These are phyloP conservation scores for Linderina pennispora DNA, from an alignment of 192 early-diverging fungal species.

Conservation along the genomic window DNA sequence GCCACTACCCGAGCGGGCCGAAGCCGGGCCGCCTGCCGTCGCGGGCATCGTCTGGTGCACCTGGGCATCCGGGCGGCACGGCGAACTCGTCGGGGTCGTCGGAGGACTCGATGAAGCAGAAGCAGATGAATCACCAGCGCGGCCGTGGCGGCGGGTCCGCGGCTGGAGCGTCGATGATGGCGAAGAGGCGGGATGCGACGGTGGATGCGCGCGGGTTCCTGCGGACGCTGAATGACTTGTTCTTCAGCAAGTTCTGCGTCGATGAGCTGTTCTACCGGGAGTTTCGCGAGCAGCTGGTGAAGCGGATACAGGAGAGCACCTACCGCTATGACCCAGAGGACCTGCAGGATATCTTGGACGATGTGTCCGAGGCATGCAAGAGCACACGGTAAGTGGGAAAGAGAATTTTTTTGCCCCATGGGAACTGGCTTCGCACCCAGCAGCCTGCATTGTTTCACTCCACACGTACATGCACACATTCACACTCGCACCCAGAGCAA, in stretches of 20 bases:
- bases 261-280: conserved; percentile 47
- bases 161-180: background rate
- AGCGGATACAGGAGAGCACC: conserved; percentile 43
- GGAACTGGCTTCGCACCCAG: too few relatives aligned
- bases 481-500: too few relatives aligned
- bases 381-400: conserved; percentile 35
- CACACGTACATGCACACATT: too few relatives aligned
- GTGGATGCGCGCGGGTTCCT: conserved; percentile 35
- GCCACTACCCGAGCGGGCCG: conserved; percentile 8
- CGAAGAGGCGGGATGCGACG: conserved; percentile 28
- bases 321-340: conserved; percentile 31
- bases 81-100: conserved; percentile 1
- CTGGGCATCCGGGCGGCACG: background rate
- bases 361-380: conserved; percentile 38
- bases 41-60: conserved; percentile 6
- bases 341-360: conserved; percentile 37
- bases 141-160: conserved; percentile 5
- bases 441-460: too few relatives aligned
- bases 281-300: conserved; percentile 42
- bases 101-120: background rate
- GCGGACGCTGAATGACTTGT: conserved; percentile 43
- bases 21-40: conserved; percentile 3
- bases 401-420: background rate
- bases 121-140: background rate
- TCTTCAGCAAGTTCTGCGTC: conserved; percentile 46